Evolutionary conservation across 2,329 filamentous ascomycete species (phyloP).

Genomic region (Fusarium sp.): DNA sequence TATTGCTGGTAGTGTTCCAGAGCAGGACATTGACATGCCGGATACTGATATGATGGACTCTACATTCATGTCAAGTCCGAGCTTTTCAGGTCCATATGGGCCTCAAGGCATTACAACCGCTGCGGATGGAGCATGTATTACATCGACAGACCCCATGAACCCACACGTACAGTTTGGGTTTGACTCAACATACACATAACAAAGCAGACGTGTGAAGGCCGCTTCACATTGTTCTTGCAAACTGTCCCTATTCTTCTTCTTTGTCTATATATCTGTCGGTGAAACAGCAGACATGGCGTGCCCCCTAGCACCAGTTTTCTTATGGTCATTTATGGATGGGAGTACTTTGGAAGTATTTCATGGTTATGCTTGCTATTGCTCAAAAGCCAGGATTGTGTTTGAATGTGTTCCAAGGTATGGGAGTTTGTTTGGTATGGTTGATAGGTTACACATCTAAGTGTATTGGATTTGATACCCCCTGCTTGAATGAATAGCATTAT

Average conservation of each 20-base stretch:
- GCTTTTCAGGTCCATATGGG: slow-evolving; percentile 36
- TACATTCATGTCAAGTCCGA: slow-evolving; percentile 35
- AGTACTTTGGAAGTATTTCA: slow-evolving; percentile 1
- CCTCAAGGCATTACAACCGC: slow-evolving; percentile 35
- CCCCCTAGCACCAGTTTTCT: background rate
- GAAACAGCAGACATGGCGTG: background rate
- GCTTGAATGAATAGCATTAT: slow-evolving; percentile 22
- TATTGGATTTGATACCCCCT: slow-evolving; percentile 35
- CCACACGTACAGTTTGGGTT: slow-evolving; percentile 26
- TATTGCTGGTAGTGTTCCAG: slow-evolving; percentile 44
- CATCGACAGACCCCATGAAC: slow-evolving; percentile 28
- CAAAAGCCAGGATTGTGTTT: slow-evolving; percentile 19
- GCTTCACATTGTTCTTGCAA: background rate
- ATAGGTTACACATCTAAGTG: slow-evolving; percentile 10
- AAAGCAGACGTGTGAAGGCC: background rate
- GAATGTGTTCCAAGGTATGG: slow-evolving; percentile 4
- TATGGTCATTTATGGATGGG: slow-evolving; percentile 4
- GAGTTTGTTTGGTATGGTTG: slow-evolving; percentile 25
- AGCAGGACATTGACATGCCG: slow-evolving; percentile 50
- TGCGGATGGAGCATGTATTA: slow-evolving; percentile 35
- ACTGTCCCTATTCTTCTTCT: slow-evolving; percentile 11
- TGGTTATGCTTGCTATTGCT: background rate
- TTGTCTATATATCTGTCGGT: slow-evolving; percentile 5
- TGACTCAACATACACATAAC: slow-evolving; percentile 20
- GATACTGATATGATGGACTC: slow-evolving; percentile 47